These are phyloP conservation scores for Parsonsia alboflavescens DNA, from an alignment of 257 asterid genomes.

Conservation along the genomic window DNA sequence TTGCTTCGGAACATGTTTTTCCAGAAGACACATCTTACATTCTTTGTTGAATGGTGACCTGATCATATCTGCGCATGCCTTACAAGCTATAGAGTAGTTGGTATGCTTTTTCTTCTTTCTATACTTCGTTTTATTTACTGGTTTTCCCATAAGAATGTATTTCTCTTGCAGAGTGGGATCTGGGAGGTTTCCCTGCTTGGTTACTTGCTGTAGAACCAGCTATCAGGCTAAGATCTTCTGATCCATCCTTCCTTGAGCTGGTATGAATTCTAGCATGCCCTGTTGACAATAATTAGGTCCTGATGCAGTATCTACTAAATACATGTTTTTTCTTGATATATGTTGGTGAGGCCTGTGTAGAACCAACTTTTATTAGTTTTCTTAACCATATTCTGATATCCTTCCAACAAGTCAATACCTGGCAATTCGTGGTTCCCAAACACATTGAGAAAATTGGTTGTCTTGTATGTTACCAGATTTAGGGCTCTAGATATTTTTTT, in stretches of 20 bases:
- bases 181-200: slow-evolving; percentile 99
- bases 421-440: not conserved
- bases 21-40: not conserved
- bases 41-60: not conserved
- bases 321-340: not conserved
- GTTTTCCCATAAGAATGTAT: slow-evolving; percentile 3
- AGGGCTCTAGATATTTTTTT: not conserved
- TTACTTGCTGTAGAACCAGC: slow-evolving; percentile 78
- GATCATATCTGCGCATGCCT: not conserved
- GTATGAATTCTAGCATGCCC: slow-evolving; percentile 32
- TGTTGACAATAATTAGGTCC: slow-evolving; percentile 2
- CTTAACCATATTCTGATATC: not conserved
- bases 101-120: not conserved
- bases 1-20: slow-evolving; percentile 5
- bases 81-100: not conserved
- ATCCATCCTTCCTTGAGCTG: slow-evolving; percentile 66
- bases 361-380: not conserved
- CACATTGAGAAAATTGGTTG: not conserved
- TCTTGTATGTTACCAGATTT: not conserved
- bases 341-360: not conserved
- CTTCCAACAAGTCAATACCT: not conserved
- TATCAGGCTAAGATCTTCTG: slow-evolving; percentile 76
- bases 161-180: slow-evolving; percentile 84
- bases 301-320: not conserved
- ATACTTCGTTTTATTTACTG: not conserved